Base-by-base conservation (phyloP, 176 grass and related monocot genomes). In the Phragmites australis region DNA sequence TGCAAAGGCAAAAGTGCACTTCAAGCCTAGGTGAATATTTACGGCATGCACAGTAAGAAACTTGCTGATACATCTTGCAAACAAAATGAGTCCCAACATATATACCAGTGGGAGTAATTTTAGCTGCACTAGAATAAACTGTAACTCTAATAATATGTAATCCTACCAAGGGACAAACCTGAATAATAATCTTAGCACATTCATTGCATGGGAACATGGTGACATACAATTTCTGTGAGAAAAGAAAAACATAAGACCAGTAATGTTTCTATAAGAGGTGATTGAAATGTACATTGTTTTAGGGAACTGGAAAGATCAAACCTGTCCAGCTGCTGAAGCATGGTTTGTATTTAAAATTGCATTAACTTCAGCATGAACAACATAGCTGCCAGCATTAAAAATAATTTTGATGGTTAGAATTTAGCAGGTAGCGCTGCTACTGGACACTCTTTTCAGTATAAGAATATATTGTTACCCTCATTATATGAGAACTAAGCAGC, bases 181-280 rank as follows among this genome's bases (percentile, higher is more conserved):
- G 96, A 71, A 98, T 94, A 72, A 98, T 94, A 86, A 98, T 91
- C 88, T 98, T 98, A 70, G 96, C 88, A 57, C 96, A 98, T 81
- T 98, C 96, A 56, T 98, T 98, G 82, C 96, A 98, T 21, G 96
- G 95, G 65, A 94, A 98, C 92, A 98, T 98, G 39, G 96, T 98
- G 71, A 98, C 92, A 65, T 94, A 98, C 75, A 98, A 79, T 85
- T 93, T 98, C 96, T 98, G 92, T 82, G 79, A 74, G 43, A 71
- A 27, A 88, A 79, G 26, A 47, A 73, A 79, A 80, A 50, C 8
- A 69, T 4, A 67, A 68, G 39, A 52, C n/a, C n/a, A 53, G 34
- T 71, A 34, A 56, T 48, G 45, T 1, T 85, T 61, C 23, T 63
- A 70, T 56, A 77, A 23, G 54, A n/a, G 8, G 43, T 74, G 5